phyloP scores from a whole-genome alignment of 2,329 filamentous ascomycete genomes.

The Xylariaceae sp. region DNA sequence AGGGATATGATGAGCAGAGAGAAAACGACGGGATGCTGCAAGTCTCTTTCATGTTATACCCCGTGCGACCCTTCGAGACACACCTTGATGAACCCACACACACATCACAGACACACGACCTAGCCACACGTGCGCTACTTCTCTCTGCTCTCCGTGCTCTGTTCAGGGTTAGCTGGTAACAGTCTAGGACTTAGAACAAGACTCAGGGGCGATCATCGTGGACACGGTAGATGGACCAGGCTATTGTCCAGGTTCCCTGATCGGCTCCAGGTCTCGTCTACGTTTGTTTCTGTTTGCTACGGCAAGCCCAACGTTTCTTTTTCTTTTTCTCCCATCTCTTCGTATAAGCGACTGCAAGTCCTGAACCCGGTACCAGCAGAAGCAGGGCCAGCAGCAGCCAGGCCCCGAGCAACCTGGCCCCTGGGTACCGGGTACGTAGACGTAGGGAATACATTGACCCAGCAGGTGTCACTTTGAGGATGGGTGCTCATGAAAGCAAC shows the following conservation, averaged over 20 bases:
- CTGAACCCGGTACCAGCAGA: no score
- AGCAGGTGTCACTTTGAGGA: constrained; percentile 28
- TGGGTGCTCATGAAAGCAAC: constrained; percentile 16
- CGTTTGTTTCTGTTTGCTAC: not conserved
- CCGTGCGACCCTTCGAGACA: constrained; percentile 29
- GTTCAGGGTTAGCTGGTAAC: not conserved
- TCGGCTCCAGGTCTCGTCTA: not conserved
- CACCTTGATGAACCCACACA: constrained; percentile 20
- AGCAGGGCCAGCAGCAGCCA: no score
- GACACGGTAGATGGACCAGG: not conserved
- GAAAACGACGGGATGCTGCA: constrained; percentile 29
- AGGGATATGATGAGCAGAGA: constrained; percentile 15
- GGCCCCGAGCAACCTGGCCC: not conserved
- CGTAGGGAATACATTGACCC: not conserved
- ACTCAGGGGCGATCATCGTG: not conserved
- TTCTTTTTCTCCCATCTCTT: not conserved
- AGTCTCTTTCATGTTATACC: constrained; percentile 34
- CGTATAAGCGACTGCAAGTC: not conserved
- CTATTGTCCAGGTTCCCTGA: constrained; percentile 5
- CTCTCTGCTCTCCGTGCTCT: constrained; percentile 1
- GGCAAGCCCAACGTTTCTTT: not conserved
- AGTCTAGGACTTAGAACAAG: no score
- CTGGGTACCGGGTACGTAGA: not conserved
- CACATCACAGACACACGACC: constrained; percentile 6
- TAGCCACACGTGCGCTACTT: not conserved